These are phyloP conservation scores for Skeletonema costatum DNA, from an alignment of 108 stramenopile species.

Conservation along the genomic window DNA sequence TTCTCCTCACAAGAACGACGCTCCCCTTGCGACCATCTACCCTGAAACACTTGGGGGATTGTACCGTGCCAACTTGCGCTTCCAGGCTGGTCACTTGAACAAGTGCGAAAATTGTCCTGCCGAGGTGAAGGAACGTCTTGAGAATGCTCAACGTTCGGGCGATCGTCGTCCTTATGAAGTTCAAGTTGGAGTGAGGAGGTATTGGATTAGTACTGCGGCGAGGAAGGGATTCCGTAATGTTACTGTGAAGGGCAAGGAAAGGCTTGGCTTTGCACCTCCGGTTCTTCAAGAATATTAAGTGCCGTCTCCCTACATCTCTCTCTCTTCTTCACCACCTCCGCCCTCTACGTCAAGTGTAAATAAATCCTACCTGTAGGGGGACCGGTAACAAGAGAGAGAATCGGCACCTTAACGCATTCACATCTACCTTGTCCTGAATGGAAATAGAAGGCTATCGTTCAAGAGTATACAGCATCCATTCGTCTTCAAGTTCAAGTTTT, in stretches of 20 bases:
- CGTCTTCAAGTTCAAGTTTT: background rate
- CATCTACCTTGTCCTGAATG: background rate
- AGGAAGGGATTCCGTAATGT: background rate
- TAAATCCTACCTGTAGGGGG: too few relatives aligned
- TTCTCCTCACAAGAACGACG: background rate
- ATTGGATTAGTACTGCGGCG: background rate
- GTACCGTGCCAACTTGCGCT: too few relatives aligned
- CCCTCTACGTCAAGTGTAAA: too few relatives aligned
- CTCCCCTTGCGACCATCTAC: too few relatives aligned
- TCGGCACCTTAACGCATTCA: background rate
- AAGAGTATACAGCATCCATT: too few relatives aligned
- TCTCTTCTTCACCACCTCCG: background rate
- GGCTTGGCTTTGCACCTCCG: background rate
- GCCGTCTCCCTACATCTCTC: background rate
- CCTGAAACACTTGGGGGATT: too few relatives aligned
- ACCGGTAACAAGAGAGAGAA: background rate
- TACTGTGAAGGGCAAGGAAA: background rate
- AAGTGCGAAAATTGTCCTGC: too few relatives aligned
- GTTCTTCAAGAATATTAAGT: background rate
- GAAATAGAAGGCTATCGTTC: background rate
- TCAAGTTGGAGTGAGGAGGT: background rate
- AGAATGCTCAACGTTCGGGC: background rate
- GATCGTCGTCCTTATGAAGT: background rate
- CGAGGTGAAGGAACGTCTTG: background rate
- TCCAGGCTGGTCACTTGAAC: too few relatives aligned